These are phyloP conservation scores for Penicillium expansum DNA, from an alignment of 2,329 filamentous ascomycete species.

Conservation along the genomic window DNA sequence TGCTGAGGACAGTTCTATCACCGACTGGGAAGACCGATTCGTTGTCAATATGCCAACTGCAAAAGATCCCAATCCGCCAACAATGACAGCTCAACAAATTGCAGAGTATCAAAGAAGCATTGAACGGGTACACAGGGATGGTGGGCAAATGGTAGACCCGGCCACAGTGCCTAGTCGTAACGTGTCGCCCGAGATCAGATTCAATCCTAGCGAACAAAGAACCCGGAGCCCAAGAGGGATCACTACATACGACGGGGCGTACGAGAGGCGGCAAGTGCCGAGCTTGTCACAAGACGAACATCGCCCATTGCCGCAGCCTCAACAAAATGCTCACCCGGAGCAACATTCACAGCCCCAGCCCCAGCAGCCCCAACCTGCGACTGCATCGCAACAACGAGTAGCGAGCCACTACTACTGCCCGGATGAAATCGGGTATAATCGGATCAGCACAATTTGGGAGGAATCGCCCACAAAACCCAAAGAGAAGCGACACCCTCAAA, in stretches of 20 bases:
- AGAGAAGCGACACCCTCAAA: conserved; percentile 18
- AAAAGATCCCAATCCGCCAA: conserved; percentile 42
- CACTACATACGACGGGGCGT: conserved; percentile 11
- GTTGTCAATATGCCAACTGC: conserved; percentile 46
- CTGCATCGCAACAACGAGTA: conserved; percentile 1
- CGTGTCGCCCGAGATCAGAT: conserved; percentile 29
- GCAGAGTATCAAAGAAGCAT: conserved; percentile 40
- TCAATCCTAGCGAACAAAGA: conserved; percentile 26
- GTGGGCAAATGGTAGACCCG: conserved; percentile 32
- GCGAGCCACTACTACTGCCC: conserved; percentile 37
- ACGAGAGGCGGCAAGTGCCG: conserved; percentile 16
- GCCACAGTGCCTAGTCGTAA: conserved; percentile 32
- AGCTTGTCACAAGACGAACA: not conserved
- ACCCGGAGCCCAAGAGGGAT: conserved; percentile 17
- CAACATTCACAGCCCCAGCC: conserved; percentile 1
- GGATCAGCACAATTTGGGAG: conserved; percentile 38
- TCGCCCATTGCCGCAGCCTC: not conserved
- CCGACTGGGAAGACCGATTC: conserved; percentile 42
- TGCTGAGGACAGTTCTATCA: conserved; percentile 30
- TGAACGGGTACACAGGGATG: conserved; percentile 31
- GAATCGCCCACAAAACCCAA: conserved; percentile 28
- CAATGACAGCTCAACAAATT: conserved; percentile 41
- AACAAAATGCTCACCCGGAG: not conserved
- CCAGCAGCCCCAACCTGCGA: conserved; percentile 1
- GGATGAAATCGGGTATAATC: conserved; percentile 39